Conservation (phyloP, 208 protist genomes). For the Leishmania tropica region DNA sequence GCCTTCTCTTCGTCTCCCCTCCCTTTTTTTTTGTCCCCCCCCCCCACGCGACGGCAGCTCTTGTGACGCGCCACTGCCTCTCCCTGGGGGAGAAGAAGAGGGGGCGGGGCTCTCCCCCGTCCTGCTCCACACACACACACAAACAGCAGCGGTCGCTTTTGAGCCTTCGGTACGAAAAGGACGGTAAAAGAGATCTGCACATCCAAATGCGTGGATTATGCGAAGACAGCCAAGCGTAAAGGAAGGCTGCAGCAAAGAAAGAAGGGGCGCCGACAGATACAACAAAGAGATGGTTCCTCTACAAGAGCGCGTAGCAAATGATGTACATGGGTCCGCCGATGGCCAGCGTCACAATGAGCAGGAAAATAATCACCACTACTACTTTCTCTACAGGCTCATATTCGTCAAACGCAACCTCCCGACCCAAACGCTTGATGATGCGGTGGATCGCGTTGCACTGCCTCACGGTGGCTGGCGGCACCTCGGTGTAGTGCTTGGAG, state of each 20-base stretch:
- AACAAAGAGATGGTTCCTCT: neutral
- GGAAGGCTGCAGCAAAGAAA: neutral
- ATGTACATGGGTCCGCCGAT: conserved; percentile 37
- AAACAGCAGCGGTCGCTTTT: neutral
- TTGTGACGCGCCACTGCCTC: neutral
- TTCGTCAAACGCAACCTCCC: conserved; percentile 53
- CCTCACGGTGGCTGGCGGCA: conserved; percentile 39
- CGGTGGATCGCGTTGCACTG: conserved; percentile 32
- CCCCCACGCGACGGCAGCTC: neutral
- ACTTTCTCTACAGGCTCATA: conserved; percentile 63
- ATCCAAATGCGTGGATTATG: neutral
- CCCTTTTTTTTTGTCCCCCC: neutral
- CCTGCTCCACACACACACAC: neutral
- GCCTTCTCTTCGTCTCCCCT: neutral
- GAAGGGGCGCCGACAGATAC: neutral
- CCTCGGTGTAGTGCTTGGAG: conserved; percentile 75
- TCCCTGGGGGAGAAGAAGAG: neutral
- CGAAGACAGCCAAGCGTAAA: neutral
- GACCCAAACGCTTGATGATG: conserved; percentile 39
- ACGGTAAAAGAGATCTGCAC: neutral
- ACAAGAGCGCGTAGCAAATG: conserved; percentile 21
- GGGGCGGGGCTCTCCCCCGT: neutral
- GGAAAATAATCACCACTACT: conserved; percentile 27
- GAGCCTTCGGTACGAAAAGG: neutral
- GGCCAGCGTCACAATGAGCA: conserved; percentile 32